Evolutionary conservation across 225 moss, liverwort and hornwort genomes (phyloP).

Genomic region (Bryoerythrophyllum caledonicum): DNA sequence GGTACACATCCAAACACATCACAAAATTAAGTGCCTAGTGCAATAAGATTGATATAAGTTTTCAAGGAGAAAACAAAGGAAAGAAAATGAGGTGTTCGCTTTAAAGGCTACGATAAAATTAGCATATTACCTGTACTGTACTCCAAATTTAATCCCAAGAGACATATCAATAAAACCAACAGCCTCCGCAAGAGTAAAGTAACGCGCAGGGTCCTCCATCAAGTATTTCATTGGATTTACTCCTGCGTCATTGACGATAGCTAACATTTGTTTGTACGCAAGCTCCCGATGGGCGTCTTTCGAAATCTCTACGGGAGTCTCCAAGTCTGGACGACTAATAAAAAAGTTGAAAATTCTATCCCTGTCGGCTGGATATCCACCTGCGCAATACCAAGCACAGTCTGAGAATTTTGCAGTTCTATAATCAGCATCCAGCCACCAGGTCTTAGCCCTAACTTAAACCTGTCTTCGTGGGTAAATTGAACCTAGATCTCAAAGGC

Average conservation of each 20-base stretch:
- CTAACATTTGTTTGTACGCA: slow-evolving; percentile 63
- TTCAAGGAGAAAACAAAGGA: background rate
- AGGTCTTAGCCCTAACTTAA: background rate
- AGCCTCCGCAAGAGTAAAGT: slow-evolving; percentile 71
- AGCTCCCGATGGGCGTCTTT: slow-evolving; percentile 75
- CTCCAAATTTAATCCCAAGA: slow-evolving; percentile 75
- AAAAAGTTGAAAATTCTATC: slow-evolving; percentile 71
- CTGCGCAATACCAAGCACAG: slow-evolving; percentile 33
- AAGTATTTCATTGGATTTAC: slow-evolving; percentile 68
- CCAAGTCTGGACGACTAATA: slow-evolving; percentile 60
- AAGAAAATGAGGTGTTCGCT: background rate
- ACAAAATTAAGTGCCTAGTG: background rate
- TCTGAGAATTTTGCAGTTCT: slow-evolving; percentile 20
- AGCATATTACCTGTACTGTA: slow-evolving; percentile 66
- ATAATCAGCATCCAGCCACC: slow-evolving; percentile 9
- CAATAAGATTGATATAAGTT: background rate
- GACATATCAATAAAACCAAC: slow-evolving; percentile 78
- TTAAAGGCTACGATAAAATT: slow-evolving; percentile 4
- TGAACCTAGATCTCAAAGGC: background rate
- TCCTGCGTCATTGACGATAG: slow-evolving; percentile 69
- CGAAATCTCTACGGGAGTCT: slow-evolving; percentile 72
- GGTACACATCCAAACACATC: slow-evolving; percentile 23
- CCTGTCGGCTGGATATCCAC: slow-evolving; percentile 63
- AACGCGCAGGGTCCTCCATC: slow-evolving; percentile 68
- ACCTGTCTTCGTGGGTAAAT: slow-evolving; percentile 5